These are phyloP conservation scores for Kalaharituber pfeilii DNA, from an alignment of 2,329 filamentous ascomycete species.

Conservation along the genomic window DNA sequence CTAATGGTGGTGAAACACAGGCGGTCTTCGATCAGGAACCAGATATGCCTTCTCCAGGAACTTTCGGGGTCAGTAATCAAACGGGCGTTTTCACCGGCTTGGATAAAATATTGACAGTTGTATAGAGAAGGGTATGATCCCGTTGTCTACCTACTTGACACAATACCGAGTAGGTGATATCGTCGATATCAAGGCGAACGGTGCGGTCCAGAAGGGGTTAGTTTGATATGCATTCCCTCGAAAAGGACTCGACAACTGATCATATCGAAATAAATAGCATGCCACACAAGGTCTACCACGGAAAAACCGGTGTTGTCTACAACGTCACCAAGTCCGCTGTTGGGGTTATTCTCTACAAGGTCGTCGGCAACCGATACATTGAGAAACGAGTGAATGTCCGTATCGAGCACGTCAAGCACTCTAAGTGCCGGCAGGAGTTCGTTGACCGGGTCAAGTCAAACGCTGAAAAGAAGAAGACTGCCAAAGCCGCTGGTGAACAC, in stretches of 20 bases:
- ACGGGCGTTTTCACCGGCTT: neutral
- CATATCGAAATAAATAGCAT: slow-evolving; percentile 42
- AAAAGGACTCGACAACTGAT: neutral
- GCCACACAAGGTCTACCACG: slow-evolving; percentile 99
- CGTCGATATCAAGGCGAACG: slow-evolving; percentile 96
- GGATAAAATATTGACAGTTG: slow-evolving; percentile 37
- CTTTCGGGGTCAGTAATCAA: slow-evolving; percentile 1
- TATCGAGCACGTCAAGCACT: slow-evolving; percentile 89
- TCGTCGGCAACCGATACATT: slow-evolving; percentile 97
- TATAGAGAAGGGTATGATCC: slow-evolving; percentile 89
- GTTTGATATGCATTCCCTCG: slow-evolving; percentile 24
- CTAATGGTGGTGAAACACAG: slow-evolving; percentile 49
- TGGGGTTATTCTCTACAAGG: slow-evolving; percentile 98
- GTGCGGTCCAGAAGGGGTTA: slow-evolving; percentile 95
- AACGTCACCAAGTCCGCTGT: slow-evolving; percentile 98
- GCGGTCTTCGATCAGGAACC: slow-evolving; percentile 73
- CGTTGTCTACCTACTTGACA: slow-evolving; percentile 82
- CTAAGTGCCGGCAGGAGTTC: slow-evolving; percentile 93
- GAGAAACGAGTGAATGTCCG: slow-evolving; percentile 99
- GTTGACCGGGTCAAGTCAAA: slow-evolving; percentile 91
- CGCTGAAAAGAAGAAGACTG: slow-evolving; percentile 78
- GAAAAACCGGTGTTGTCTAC: slow-evolving; percentile 96
- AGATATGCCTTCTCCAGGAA: slow-evolving; percentile 79
- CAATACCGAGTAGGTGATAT: slow-evolving; percentile 97
- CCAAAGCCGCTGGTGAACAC: slow-evolving; percentile 73